A percentile compares a stretch with the other conserved stretches of the same genome.
Conservation (phyloP, 179 eudicot genomes). For the Sideroxylon spinosum region DNA sequence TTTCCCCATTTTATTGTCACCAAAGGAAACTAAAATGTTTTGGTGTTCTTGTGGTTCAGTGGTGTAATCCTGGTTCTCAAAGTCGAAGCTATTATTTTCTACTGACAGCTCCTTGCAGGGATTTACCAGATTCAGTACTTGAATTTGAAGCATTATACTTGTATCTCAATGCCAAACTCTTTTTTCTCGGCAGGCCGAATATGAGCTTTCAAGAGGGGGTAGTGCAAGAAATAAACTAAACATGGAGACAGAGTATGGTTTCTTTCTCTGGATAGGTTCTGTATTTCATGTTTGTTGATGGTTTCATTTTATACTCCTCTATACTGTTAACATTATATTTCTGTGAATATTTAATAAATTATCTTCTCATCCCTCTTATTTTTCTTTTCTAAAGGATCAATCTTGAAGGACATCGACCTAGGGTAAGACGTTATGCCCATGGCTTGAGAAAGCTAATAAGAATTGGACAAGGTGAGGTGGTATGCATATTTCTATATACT, state of each 20-base stretch:
- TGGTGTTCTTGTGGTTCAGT: not conserved
- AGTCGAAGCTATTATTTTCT: not conserved
- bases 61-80: not conserved
- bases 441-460: conserved; percentile 74
- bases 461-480: conserved; percentile 78
- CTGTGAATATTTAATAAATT: not conserved
- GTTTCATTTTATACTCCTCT: not conserved
- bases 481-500: not conserved
- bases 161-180: conserved; percentile 4
- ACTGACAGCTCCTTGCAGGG: not conserved
- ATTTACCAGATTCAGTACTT: not conserved
- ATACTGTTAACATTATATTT: not conserved
- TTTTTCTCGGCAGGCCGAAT: conserved; percentile 55
- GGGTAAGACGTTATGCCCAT: conserved; percentile 83
- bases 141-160: conserved; percentile 10
- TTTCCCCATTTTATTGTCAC: not conserved
- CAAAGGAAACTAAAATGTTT: not conserved
- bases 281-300: conserved; percentile 7
- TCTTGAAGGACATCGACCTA: conserved; percentile 85
- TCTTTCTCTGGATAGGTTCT: not conserved
- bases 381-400: conserved; percentile 55
- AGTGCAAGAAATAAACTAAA: conserved; percentile 68
- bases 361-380: conserved; percentile 15
- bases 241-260: conserved; percentile 77
- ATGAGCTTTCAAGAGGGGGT: conserved; percentile 65